phyloP scores from a whole-genome alignment of 2,329 filamentous ascomycete genomes.

The Colletotrichum cordylinicola region DNA sequence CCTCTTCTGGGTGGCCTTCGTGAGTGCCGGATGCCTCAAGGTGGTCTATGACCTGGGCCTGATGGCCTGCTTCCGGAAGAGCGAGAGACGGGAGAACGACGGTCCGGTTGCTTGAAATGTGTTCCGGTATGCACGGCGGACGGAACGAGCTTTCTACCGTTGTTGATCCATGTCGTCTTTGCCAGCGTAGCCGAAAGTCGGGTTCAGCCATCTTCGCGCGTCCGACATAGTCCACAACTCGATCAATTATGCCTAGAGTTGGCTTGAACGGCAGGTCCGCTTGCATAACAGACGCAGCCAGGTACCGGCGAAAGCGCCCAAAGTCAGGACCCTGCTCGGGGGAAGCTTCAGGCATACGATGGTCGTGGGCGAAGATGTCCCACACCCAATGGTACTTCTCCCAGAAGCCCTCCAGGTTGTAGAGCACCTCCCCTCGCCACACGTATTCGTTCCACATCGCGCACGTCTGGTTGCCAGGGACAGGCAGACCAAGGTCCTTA shows the following conservation, averaged over 20 bases:
- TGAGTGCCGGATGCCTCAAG: background rate
- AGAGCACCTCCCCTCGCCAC: background rate
- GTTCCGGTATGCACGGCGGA: background rate
- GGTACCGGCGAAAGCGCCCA: background rate
- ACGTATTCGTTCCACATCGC: background rate
- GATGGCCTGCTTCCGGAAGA: background rate
- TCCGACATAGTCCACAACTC: background rate
- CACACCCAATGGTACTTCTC: background rate
- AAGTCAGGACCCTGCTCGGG: background rate
- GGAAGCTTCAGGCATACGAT: background rate
- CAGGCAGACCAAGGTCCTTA: background rate
- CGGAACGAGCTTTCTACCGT: background rate
- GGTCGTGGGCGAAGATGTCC: background rate
- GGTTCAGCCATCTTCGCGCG: background rate
- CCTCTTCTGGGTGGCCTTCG: background rate
- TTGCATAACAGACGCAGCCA: background rate
- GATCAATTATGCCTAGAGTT: background rate
- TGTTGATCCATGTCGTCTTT: background rate
- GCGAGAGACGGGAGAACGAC: background rate
- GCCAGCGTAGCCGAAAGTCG: background rate
- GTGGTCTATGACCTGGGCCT: background rate
- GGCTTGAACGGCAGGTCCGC: background rate
- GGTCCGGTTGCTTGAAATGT: background rate
- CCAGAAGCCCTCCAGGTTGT: background rate
- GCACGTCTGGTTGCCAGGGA: background rate